Evolutionary conservation across 208 protist genomes (phyloP).

Genomic region (Acanthamoeba lugdunensis): DNA sequence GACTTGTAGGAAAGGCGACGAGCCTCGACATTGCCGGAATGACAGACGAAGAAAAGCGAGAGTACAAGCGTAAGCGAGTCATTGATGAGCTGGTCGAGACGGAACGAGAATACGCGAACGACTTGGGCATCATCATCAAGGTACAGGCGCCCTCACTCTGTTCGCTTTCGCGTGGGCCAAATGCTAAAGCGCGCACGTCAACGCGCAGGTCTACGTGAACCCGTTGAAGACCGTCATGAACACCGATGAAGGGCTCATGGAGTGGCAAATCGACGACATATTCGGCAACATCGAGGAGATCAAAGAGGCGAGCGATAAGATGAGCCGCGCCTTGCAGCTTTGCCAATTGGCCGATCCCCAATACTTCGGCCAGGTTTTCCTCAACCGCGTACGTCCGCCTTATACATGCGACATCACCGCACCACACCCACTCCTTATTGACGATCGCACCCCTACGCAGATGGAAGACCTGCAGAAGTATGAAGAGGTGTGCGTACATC

Average conservation of each 20-base stretch:
- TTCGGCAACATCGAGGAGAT: slow-evolving; percentile 62
- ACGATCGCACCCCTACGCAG: neutral
- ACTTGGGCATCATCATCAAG: slow-evolving; percentile 7
- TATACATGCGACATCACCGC: neutral
- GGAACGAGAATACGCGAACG: slow-evolving; percentile 18
- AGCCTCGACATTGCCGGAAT: slow-evolving; percentile 29
- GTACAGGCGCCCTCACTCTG: neutral
- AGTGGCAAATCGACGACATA: slow-evolving; percentile 29
- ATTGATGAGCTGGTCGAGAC: slow-evolving; percentile 57
- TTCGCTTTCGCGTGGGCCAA: neutral
- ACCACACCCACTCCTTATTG: neutral
- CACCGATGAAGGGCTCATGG: neutral
- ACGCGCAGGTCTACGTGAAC: neutral
- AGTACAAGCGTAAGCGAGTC: neutral
- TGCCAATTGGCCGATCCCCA: neutral
- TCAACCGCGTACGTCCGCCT: neutral
- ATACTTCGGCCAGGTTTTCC: slow-evolving; percentile 51
- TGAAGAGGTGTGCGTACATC: slow-evolving; percentile 56
- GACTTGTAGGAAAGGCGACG: neutral
- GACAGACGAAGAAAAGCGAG: slow-evolving; percentile 44
- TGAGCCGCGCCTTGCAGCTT: neutral
- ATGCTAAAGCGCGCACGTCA: neutral
- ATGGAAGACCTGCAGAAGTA: slow-evolving; percentile 49
- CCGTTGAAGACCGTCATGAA: neutral
- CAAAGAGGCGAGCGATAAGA: neutral